phyloP scores from a whole-genome alignment of 2,329 filamentous ascomycete genomes.

The Hawksworthiomyces lignivorus region DNA sequence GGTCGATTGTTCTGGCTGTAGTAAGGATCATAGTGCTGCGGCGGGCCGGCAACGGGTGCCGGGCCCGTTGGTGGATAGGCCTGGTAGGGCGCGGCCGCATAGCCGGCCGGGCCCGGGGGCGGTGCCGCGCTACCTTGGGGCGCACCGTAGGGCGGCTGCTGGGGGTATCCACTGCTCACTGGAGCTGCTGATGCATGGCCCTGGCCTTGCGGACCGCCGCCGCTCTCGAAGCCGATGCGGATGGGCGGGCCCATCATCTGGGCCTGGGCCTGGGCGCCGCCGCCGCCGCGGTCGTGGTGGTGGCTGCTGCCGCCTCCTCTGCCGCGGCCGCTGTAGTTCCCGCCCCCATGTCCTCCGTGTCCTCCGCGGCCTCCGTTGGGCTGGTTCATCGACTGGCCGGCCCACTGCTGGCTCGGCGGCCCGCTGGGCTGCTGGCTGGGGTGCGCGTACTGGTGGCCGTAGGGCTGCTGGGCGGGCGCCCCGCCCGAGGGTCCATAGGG shows the following conservation, averaged over 20 bases:
- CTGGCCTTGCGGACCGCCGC: slow-evolving; percentile 21
- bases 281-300: slow-evolving; percentile 32
- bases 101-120: slow-evolving; percentile 20
- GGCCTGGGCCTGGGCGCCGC: slow-evolving; percentile 17
- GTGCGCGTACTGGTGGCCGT: slow-evolving; percentile 9
- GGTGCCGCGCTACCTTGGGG: slow-evolving; percentile 17
- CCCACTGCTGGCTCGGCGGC: slow-evolving; percentile 37
- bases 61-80: slow-evolving; percentile 30
- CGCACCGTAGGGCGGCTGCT: slow-evolving; percentile 22
- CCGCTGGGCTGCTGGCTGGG: slow-evolving; percentile 22
- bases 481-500: slow-evolving; percentile 17
- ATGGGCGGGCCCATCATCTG: slow-evolving; percentile 47
- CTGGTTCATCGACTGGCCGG: slow-evolving; percentile 21
- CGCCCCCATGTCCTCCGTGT: slow-evolving; percentile 11
- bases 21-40: slow-evolving; percentile 23
- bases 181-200: slow-evolving; percentile 34
- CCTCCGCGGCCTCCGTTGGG: slow-evolving; percentile 1
- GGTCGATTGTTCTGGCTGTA: slow-evolving; percentile 28
- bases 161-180: slow-evolving; percentile 35
- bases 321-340: slow-evolving; percentile 30
- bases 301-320: slow-evolving; percentile 34
- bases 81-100: slow-evolving; percentile 26
- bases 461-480: slow-evolving; percentile 19
- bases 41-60: slow-evolving; percentile 20
- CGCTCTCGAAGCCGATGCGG: slow-evolving; percentile 43